phyloP scores from a whole-genome alignment of 2,329 filamentous ascomycete species.

The Beauveria sp. region DNA sequence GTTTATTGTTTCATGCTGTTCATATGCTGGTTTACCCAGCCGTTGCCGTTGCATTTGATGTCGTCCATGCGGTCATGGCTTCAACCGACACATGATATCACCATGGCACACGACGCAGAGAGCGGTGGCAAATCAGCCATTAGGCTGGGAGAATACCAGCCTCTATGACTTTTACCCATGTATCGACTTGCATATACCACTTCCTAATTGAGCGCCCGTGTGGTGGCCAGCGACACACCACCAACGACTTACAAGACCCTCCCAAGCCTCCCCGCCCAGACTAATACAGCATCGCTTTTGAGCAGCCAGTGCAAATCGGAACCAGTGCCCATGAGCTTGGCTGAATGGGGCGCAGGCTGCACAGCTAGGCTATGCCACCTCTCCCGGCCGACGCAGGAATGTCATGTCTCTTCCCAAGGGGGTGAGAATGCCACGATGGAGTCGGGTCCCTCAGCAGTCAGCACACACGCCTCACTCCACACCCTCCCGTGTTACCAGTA shows the following conservation, averaged over 20 bases:
- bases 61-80: not conserved
- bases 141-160: slow-evolving; percentile 8
- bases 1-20: not conserved
- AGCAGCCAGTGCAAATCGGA: not conserved
- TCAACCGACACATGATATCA: not conserved
- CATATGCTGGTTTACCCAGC: not conserved
- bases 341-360: not conserved
- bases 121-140: slow-evolving; percentile 1
- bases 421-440: slow-evolving; percentile 3
- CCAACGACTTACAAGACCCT: slow-evolving; percentile 1
- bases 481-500: not conserved
- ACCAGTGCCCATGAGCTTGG: not conserved
- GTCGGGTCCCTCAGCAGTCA: not conserved
- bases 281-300: not conserved
- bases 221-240: not conserved
- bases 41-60: not conserved
- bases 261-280: not conserved
- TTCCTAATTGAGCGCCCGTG: not conserved
- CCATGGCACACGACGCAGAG: not conserved
- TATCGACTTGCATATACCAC: not conserved
- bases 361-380: not conserved
- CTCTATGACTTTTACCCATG: not conserved
- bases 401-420: slow-evolving; percentile 6
- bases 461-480: not conserved
- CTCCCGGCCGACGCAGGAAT: slow-evolving; percentile 3